These are phyloP conservation scores for Acanthochlamys bracteata DNA, from an alignment of 106 monocot species.

Conservation along the genomic window DNA sequence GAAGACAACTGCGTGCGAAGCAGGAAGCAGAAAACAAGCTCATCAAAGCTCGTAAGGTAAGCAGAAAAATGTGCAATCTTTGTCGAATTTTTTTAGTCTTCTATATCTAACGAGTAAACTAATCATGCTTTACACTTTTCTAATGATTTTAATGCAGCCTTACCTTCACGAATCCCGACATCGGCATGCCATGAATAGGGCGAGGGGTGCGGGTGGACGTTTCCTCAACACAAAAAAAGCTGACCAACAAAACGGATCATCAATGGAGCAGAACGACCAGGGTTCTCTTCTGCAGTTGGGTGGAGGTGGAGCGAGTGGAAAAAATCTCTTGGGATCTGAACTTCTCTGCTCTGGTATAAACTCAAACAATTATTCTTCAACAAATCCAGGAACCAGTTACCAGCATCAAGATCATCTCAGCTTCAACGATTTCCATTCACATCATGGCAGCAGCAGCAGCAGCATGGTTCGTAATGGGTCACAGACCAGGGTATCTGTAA, in stretches of 20 bases:
- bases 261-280: not conserved
- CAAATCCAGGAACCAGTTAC: slow-evolving; percentile 12
- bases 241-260: slow-evolving; percentile 5
- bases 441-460: not conserved
- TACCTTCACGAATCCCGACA: slow-evolving; percentile 39
- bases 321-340: slow-evolving; percentile 5
- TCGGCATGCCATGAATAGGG: slow-evolving; percentile 37
- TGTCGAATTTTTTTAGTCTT: not conserved
- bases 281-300: slow-evolving; percentile 16
- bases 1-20: slow-evolving; percentile 40
- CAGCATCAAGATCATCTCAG: slow-evolving; percentile 11
- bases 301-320: slow-evolving; percentile 5
- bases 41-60: slow-evolving; percentile 44
- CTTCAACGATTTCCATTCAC: slow-evolving; percentile 9
- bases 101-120: not conserved
- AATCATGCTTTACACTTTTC: not conserved
- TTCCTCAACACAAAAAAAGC: slow-evolving; percentile 27
- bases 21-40: slow-evolving; percentile 45
- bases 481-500: slow-evolving; percentile 11
- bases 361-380: slow-evolving; percentile 13
- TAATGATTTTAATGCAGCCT: slow-evolving; percentile 10
- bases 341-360: slow-evolving; percentile 2
- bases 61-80: too few species aligned
- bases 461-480: slow-evolving; percentile 8
- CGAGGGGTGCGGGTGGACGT: slow-evolving; percentile 31